Base-by-base conservation (phyloP, 2,329 filamentous ascomycete species). In the Diplodia mutila region DNA sequence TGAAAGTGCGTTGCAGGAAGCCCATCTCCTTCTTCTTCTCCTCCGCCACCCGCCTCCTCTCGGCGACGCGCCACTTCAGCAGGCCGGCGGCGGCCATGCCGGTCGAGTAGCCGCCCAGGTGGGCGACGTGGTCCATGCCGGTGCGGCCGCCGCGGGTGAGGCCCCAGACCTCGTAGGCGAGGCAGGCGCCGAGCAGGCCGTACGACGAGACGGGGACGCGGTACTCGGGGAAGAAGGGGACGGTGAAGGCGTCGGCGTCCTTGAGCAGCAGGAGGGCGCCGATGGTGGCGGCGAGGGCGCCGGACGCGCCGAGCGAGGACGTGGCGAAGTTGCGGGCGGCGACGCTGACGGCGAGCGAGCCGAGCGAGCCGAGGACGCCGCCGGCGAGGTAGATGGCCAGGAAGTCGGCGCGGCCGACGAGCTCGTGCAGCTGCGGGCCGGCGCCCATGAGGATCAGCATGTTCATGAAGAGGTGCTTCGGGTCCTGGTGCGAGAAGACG, bases 401-500 rank as follows among this genome's bases (percentile, higher is more conserved):
- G 68, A 79, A 79, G 42, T 73, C 49, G 39, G 75, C 77, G 32
- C 78, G 72, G 63, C 73, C 77, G 32, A 79, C 74, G 23, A 78
- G 72, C 51, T 79, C 76, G 70, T 76, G 75, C 69, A 74, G 48
- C 71, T 71, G 14, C 37, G 85, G 85, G 27, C 91, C 92, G 21
- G 93, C 82, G 73, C 91, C 81, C 81, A 84, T 89, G 4, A 94
- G 81, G 49, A 85, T 80, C 9, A 84, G 72, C 85, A 91, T 88
- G 78, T 94, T 94, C 51, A 83, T 75, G 27, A 83, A 69, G 46
- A 91, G 76, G 76, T 95, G 92, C 55, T 77, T 73, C 21, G 88
- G 71, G 3, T 78, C 80, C 65, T 90, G 86, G 80, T 95, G 92
- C 23, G 89, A 91, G 80, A 93, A 91, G 61, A 87, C 80, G 71